phyloP scores from a whole-genome alignment of 2,329 filamentous ascomycete species.

The Thermochaetoides dissita region DNA sequence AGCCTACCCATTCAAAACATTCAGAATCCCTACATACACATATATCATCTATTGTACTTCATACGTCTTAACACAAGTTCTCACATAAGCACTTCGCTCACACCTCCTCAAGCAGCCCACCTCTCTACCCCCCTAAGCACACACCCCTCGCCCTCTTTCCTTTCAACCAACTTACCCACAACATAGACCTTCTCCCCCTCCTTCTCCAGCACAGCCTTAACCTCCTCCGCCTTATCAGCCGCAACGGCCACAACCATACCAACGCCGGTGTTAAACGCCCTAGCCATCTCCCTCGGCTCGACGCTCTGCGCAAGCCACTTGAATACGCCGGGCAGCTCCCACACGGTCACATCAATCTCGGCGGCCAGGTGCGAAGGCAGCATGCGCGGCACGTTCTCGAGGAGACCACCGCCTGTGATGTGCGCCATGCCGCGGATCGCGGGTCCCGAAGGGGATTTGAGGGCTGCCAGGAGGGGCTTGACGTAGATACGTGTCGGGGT shows the following conservation, averaged over 20 bases:
- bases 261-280: slow-evolving; percentile 88
- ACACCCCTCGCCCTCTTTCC: slow-evolving; percentile 43
- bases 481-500: slow-evolving; percentile 93
- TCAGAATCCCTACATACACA: too few relatives aligned
- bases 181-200: slow-evolving; percentile 64
- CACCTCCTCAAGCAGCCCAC: slow-evolving; percentile 19
- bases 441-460: slow-evolving; percentile 31
- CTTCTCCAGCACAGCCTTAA: slow-evolving; percentile 44
- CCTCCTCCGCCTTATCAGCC: slow-evolving; percentile 45
- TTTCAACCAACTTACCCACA: slow-evolving; percentile 57
- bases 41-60: neutral
- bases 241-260: slow-evolving; percentile 86
- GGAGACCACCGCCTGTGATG: slow-evolving; percentile 86
- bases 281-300: slow-evolving; percentile 63
- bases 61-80: neutral
- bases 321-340: slow-evolving; percentile 68
- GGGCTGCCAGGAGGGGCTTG: slow-evolving; percentile 56
- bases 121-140: slow-evolving; percentile 43
- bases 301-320: slow-evolving; percentile 69
- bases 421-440: slow-evolving; percentile 87
- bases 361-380: slow-evolving; percentile 66
- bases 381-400: slow-evolving; percentile 92
- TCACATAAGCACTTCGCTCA: neutral
- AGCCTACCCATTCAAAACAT: too few relatives aligned
- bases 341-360: slow-evolving; percentile 62